phyloP scores from a whole-genome alignment of 2,329 filamentous ascomycete species.

The Penicillium sp. region DNA sequence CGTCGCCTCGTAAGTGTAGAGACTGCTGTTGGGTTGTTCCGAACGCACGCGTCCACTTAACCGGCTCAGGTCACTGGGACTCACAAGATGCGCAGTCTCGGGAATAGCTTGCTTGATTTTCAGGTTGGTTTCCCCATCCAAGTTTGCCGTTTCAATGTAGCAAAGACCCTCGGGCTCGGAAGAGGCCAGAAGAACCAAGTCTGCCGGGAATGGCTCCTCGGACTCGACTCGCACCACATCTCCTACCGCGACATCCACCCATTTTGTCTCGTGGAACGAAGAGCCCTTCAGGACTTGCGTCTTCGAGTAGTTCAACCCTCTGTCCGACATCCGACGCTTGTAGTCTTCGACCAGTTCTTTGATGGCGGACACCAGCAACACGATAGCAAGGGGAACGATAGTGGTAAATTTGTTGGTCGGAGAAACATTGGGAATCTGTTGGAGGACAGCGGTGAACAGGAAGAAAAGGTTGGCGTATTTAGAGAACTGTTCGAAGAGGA shows the following conservation, averaged over 20 bases:
- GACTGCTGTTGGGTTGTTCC: conserved; percentile 95
- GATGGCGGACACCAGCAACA: conserved; percentile 89
- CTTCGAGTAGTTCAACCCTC: conserved; percentile 82
- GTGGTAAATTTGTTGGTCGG: conserved; percentile 96
- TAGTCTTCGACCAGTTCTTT: conserved; percentile 96
- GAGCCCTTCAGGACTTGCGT: conserved; percentile 81
- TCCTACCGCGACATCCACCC: conserved; percentile 90
- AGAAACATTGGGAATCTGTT: conserved; percentile 93
- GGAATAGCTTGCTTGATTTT: conserved; percentile 98
- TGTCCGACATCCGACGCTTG: conserved; percentile 83
- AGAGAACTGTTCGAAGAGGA: conserved; percentile 96
- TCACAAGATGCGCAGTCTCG: conserved; percentile 86
- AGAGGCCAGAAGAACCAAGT: conserved; percentile 87
- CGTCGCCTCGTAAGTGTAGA: conserved; percentile 98
- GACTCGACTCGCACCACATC: conserved; percentile 93
- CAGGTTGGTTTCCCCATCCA: conserved; percentile 96
- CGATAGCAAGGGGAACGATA: conserved; percentile 87
- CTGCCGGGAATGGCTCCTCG: conserved; percentile 91
- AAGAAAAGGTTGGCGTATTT: conserved; percentile 99
- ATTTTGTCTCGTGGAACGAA: conserved; percentile 81
- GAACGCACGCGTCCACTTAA: conserved; percentile 85
- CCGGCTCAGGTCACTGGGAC: conserved; percentile 79
- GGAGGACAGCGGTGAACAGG: conserved; percentile 90
- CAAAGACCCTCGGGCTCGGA: conserved; percentile 97
- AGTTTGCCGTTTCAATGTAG: conserved; percentile 97